phyloP scores from a whole-genome alignment of 78 protist species.

The Tieghemostelium lacteum region DNA sequence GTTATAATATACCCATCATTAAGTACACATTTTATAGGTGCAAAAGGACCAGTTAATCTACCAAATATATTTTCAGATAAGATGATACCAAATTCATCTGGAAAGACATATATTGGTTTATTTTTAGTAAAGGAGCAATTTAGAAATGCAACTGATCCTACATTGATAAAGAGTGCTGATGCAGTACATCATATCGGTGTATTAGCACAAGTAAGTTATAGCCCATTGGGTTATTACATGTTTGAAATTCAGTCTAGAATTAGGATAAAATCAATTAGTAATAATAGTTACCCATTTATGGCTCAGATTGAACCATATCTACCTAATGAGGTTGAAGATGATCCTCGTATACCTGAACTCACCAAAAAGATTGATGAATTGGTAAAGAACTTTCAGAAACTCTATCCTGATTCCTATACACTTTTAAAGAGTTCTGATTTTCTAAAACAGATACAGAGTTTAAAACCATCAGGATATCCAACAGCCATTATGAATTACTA shows the following conservation, averaged over 20 bases:
- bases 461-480: neutral
- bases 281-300: neutral
- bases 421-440: neutral
- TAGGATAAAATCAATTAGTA: neutral
- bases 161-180: neutral
- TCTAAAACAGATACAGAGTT: neutral
- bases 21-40: conserved; percentile 11
- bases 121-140: conserved; percentile 29
- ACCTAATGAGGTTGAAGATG: neutral
- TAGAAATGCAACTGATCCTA: neutral
- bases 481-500: conserved; percentile 19
- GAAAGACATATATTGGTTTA: conserved; percentile 52
- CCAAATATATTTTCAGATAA: neutral
- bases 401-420: conserved; percentile 29
- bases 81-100: conserved; percentile 55
- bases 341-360: neutral
- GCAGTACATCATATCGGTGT: conserved; percentile 40
- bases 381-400: neutral
- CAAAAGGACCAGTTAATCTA: conserved; percentile 31
- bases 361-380: conserved; percentile 13
- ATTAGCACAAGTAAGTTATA: conserved; percentile 15
- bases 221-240: neutral
- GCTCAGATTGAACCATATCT: neutral
- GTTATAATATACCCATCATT: conserved; percentile 34
- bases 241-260: conserved; percentile 7